Evolutionary conservation across 345 rosid species (phyloP).

Genomic region (Punica granatum): DNA sequence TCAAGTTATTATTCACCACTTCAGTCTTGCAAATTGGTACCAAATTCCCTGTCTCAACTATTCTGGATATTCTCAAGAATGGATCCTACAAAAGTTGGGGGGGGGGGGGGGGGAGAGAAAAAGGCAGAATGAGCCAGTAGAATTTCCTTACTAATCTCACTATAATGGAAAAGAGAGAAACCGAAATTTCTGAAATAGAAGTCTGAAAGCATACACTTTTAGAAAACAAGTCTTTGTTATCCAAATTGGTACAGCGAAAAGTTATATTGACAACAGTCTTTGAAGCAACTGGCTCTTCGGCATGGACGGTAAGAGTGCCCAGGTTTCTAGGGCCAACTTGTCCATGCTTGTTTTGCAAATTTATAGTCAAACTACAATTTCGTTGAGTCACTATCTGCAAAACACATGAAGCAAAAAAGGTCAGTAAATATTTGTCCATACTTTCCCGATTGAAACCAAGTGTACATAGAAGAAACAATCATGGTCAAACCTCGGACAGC

Average conservation of each 20-base stretch:
- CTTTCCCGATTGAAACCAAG: conserved; percentile 3
- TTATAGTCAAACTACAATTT: conserved; percentile 40
- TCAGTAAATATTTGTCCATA: not conserved
- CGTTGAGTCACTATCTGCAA: conserved; percentile 62
- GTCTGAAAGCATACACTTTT: conserved; percentile 47
- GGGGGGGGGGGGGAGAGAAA: no score
- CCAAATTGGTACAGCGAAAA: conserved; percentile 48
- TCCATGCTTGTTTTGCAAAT: conserved; percentile 33
- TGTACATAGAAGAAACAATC: not conserved
- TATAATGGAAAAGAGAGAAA: conserved; percentile 1
- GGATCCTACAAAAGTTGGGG: conserved; percentile 59
- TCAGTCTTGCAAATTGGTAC: conserved; percentile 77
- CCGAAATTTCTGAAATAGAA: not conserved
- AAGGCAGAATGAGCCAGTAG: not conserved
- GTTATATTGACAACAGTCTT: conserved; percentile 48
- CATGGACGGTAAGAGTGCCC: conserved; percentile 58
- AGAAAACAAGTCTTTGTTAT: conserved; percentile 69
- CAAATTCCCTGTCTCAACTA: conserved; percentile 39
- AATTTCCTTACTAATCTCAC: not conserved
- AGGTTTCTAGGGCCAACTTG: conserved; percentile 28
- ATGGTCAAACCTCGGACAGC: conserved; percentile 42
- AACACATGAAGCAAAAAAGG: not conserved
- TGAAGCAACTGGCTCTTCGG: conserved; percentile 65
- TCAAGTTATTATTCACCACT: conserved; percentile 60
- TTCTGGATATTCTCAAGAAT: conserved; percentile 72